These are phyloP conservation scores for Tulasnella sp. DNA, from an alignment of 768 basidiomycete genomes.

Conservation along the genomic window DNA sequence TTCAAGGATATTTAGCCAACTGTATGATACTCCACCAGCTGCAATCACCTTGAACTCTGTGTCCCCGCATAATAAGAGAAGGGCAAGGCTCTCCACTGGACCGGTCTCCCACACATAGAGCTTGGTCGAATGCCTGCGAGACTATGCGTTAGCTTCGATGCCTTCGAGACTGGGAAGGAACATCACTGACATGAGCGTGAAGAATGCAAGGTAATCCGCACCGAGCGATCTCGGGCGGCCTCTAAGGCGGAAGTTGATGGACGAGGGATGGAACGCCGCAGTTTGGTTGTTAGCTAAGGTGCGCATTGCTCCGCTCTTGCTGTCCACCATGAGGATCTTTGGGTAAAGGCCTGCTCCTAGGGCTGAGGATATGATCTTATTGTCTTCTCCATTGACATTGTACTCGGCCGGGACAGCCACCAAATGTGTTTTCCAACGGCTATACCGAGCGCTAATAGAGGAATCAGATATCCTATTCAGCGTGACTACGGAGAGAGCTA, in stretches of 20 bases:
- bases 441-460: constrained; percentile 51
- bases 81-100: constrained; percentile 70
- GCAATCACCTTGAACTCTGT: constrained; percentile 64
- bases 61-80: constrained; percentile 82
- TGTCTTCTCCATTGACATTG: constrained; percentile 52
- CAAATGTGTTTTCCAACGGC: constrained; percentile 64
- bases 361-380: constrained; percentile 65
- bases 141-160: constrained; percentile 16
- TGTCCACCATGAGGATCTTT: constrained; percentile 62
- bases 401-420: constrained; percentile 59
- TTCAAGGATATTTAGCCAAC: neutral
- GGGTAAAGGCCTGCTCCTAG: constrained; percentile 83
- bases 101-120: constrained; percentile 90
- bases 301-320: constrained; percentile 46
- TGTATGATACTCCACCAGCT: neutral
- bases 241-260: constrained; percentile 70
- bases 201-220: constrained; percentile 65
- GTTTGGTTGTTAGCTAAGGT: constrained; percentile 75
- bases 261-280: constrained; percentile 79
- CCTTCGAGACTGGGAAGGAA: neutral
- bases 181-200: constrained; percentile 65
- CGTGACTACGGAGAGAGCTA: neutral
- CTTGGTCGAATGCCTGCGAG: constrained; percentile 78
- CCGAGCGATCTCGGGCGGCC: constrained; percentile 48
- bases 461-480: neutral